Evolutionary conservation across 768 basidiomycete genomes (phyloP), one percentile per base, ranked within the genome.

Genomic region (Mycena olivaceomarginata): DNA sequence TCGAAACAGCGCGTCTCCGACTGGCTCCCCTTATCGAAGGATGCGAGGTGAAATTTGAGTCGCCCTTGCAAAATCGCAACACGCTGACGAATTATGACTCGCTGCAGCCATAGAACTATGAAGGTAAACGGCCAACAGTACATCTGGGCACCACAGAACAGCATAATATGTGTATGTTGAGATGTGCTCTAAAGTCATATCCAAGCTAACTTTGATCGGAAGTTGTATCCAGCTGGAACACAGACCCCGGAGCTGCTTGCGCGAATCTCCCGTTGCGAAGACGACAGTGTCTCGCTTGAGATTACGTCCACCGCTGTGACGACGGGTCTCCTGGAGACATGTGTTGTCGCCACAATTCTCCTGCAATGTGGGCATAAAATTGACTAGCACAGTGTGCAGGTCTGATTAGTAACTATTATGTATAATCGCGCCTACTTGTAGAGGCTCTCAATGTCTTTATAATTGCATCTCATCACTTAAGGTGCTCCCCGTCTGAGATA

Each of bases 321-420:
- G 57, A 81, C 84, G 16, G 84, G 85, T n/a, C 84, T 89, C 41
- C 78, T 87, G 6, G 85, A 90, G 40, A 80, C 81, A 9, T 84
- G 83, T 68, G 74, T 90, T 48, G 82, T 89, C n/a, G 87, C 87
- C 0, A 85, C 88, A 10, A 74, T 84, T 6, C 80, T 89, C 63
- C 80, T 89, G 67, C 85, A 84, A 72, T 87, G 81, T 40, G 89
- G 89, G 56, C 85, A 83, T 76, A 85, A 77, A 77, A 86, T 89
- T 10, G 89, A 89, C 68, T 89, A 53, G 43, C 25, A 11, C 11
- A 31, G 16, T 18, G 51, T 8, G 8, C 20, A 51, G 6, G 62
- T 63, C 20, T 25, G 15, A 11, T 31, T 3, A 11, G 13, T 18
- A 13, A 10, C n/a, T 43, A 63, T 63, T 18, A n/a, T 20, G 25